A percentile compares a stretch with the other conserved stretches of the same genome.
phyloP scores from a whole-genome alignment of 2,329 filamentous ascomycete species.

The Trichoderma aggressivum region DNA sequence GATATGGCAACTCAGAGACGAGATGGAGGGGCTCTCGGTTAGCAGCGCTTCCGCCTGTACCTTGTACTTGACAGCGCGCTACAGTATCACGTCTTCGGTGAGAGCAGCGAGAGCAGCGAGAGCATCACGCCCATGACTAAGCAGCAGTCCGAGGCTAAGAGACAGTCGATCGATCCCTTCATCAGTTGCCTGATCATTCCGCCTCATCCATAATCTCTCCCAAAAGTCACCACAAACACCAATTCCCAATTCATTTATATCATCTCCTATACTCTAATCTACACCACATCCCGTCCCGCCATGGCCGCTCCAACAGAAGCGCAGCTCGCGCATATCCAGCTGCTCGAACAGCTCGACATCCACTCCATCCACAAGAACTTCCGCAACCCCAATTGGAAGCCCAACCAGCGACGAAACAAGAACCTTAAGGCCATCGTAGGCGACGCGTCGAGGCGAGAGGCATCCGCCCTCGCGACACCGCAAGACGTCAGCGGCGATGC shows the following conservation, averaged over 20 bases:
- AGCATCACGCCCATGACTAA: constrained; percentile 5
- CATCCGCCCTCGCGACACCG: constrained; percentile 76
- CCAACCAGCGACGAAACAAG: constrained; percentile 94
- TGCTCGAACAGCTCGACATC: constrained; percentile 90
- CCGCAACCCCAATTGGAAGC: constrained; percentile 86
- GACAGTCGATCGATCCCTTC: background rate
- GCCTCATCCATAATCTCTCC: background rate
- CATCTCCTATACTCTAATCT: too few species aligned
- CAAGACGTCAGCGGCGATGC: constrained; percentile 73
- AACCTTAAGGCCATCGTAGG: constrained; percentile 96
- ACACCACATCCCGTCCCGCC: background rate
- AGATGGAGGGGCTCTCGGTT: background rate
- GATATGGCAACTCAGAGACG: background rate
- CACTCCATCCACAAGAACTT: constrained; percentile 83
- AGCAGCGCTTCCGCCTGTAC: background rate
- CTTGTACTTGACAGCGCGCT: background rate
- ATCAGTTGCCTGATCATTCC: background rate
- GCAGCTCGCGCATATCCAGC: constrained; percentile 75
- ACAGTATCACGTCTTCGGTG: background rate
- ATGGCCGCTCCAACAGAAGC: constrained; percentile 66
- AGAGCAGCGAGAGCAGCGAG: background rate
- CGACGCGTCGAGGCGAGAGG: constrained; percentile 83
- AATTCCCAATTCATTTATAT: background rate
- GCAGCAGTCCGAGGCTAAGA: background rate
- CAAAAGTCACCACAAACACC: background rate